These are phyloP conservation scores for Trichosporon sp. DNA, from an alignment of 1,284 basidiomycete species.

Conservation along the genomic window DNA sequence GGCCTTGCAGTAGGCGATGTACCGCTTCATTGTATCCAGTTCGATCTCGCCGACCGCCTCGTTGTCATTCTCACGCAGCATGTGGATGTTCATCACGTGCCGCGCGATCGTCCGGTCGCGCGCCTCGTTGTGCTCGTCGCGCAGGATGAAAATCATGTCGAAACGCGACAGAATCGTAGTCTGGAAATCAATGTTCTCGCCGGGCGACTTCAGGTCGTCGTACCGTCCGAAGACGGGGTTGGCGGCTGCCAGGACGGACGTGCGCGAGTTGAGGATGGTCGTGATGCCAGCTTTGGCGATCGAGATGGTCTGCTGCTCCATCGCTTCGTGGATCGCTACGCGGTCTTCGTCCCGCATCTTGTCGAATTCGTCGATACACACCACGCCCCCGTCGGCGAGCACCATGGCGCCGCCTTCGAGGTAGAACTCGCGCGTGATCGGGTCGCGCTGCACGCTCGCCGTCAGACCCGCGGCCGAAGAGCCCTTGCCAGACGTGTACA, in stretches of 20 bases:
- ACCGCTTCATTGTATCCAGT: constrained; percentile 97
- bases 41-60: constrained; percentile 85
- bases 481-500: constrained; percentile 97
- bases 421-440: constrained; percentile 94
- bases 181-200: constrained; percentile 61
- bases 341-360: constrained; percentile 99
- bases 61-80: constrained; percentile 73
- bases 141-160: constrained; percentile 99
- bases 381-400: constrained; percentile 94
- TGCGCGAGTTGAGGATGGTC: constrained; percentile 92
- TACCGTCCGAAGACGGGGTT: constrained; percentile 99
- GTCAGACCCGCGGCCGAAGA: constrained; percentile 97
- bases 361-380: constrained; percentile 99
- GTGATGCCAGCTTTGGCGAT: constrained; percentile 99
- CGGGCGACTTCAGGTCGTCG: constrained; percentile 93
- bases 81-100: constrained; percentile 98
- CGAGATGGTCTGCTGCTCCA: constrained; percentile 99
- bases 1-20: constrained; percentile 93
- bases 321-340: constrained; percentile 98
- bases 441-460: constrained; percentile 92
- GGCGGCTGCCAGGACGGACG: constrained; percentile 92
- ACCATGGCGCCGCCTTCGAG: constrained; percentile 99
- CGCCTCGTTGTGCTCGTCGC: constrained; percentile 93
- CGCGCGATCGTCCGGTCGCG: constrained; percentile 94
- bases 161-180: constrained; percentile 97